Conservation (phyloP, 352 stramenopile genomes). For the Phytophthora syringae region DNA sequence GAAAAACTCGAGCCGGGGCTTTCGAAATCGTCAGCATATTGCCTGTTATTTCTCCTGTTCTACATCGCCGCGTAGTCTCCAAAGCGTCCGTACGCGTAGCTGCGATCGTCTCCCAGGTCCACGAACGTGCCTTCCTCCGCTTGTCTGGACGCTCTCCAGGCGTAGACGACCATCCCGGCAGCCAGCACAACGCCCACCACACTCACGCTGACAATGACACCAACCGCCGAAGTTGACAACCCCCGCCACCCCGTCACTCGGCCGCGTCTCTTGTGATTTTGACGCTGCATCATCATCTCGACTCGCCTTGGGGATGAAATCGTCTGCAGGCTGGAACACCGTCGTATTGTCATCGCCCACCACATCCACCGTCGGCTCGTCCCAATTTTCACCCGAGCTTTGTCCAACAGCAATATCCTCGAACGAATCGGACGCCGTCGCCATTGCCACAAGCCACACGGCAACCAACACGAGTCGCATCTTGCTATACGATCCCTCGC, state of each 20-base stretch:
- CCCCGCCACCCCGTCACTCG: slow-evolving; percentile 21
- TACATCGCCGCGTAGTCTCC: slow-evolving; percentile 62
- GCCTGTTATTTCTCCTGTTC: slow-evolving; percentile 1
- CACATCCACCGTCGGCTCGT: slow-evolving; percentile 1
- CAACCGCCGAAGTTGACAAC: slow-evolving; percentile 28
- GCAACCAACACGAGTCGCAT: slow-evolving; percentile 20
- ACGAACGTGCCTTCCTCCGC: slow-evolving; percentile 49
- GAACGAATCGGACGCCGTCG: slow-evolving; percentile 9
- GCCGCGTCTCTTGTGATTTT: neutral
- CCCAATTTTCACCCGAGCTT: neutral
- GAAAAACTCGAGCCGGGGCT: no score
- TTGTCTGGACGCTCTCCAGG: slow-evolving; percentile 36
- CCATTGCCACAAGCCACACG: slow-evolving; percentile 7
- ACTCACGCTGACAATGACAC: slow-evolving; percentile 37
- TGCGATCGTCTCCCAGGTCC: slow-evolving; percentile 48
- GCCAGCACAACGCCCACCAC: slow-evolving; percentile 24
- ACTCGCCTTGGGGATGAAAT: slow-evolving; percentile 13
- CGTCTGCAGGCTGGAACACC: slow-evolving; percentile 22
- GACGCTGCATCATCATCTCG: neutral
- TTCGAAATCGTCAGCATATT: no score
- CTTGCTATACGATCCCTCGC: no score
- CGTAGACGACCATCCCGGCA: slow-evolving; percentile 30
- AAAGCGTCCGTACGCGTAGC: slow-evolving; percentile 32
- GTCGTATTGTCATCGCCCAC: slow-evolving; percentile 6
- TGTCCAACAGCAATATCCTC: neutral